Evolutionary conservation across 2,329 filamentous ascomycete genomes (phyloP).

Genomic region (Aschersonia sp.): DNA sequence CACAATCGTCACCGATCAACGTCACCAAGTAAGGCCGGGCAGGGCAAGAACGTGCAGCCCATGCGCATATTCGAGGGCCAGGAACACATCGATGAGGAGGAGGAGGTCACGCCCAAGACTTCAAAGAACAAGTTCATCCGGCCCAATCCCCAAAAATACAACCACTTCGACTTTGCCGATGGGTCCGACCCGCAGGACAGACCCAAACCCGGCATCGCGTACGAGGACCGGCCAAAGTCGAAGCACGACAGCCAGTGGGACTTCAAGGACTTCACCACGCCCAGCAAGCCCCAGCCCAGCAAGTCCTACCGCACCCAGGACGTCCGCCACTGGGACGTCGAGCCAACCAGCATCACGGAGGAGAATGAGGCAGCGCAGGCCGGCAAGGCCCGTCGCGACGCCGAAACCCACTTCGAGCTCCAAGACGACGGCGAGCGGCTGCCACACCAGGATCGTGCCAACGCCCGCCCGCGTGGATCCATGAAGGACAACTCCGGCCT

Average conservation of each 20-base stretch:
- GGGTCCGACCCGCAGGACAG: slow-evolving; percentile 38
- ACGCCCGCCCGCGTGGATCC: slow-evolving; percentile 34
- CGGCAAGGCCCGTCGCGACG: slow-evolving; percentile 61
- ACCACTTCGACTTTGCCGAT: slow-evolving; percentile 74
- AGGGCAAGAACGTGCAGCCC: slow-evolving; percentile 46
- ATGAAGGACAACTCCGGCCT: slow-evolving; percentile 50
- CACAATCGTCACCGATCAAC: slow-evolving; percentile 33
- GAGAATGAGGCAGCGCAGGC: slow-evolving; percentile 45
- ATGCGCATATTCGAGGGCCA: slow-evolving; percentile 48
- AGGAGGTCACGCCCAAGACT: slow-evolving; percentile 27
- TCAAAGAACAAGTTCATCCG: slow-evolving; percentile 34
- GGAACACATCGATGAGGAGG: slow-evolving; percentile 24
- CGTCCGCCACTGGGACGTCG: slow-evolving; percentile 65
- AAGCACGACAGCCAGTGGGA: slow-evolving; percentile 69
- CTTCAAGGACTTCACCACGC: slow-evolving; percentile 79
- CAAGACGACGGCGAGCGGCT: slow-evolving; percentile 55
- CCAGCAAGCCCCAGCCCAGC: slow-evolving; percentile 51
- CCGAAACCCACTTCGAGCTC: slow-evolving; percentile 73
- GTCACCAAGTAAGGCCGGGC: slow-evolving; percentile 35
- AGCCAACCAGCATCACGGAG: slow-evolving; percentile 31
- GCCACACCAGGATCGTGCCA: slow-evolving; percentile 29
- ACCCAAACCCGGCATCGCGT: slow-evolving; percentile 23
- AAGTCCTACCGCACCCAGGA: slow-evolving; percentile 52
- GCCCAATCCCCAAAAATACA: slow-evolving; percentile 65
- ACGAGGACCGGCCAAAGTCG: slow-evolving; percentile 30